A percentile compares a stretch with the other conserved stretches of the same genome.
These are phyloP conservation scores for Saturnispora sanitii DNA, from an alignment of 805 yeast species.

Conservation along the genomic window DNA sequence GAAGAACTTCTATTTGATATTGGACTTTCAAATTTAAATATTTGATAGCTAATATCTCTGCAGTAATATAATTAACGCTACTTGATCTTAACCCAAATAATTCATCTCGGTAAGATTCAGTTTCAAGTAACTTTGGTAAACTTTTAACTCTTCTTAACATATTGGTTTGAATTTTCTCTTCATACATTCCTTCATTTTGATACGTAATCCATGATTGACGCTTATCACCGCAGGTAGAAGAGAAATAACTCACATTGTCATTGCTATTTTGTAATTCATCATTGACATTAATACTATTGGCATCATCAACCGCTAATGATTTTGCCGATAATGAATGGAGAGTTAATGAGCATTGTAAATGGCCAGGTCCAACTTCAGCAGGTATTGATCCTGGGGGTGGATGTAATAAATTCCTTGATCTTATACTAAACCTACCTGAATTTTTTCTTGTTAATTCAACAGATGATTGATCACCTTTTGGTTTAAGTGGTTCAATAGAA, in stretches of 20 bases:
- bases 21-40: constrained; percentile 10
- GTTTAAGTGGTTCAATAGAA: constrained; percentile 12
- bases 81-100: constrained; percentile 1
- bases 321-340: too few species aligned
- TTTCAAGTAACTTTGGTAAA: constrained; percentile 1
- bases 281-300: not conserved
- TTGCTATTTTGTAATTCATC: too few species aligned
- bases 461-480: not conserved
- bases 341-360: too few species aligned
- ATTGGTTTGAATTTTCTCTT: not conserved
- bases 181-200: constrained; percentile 6
- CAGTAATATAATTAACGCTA: constrained; percentile 12
- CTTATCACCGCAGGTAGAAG: not conserved
- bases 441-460: constrained; percentile 14
- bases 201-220: constrained; percentile 8
- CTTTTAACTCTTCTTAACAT: constrained; percentile 2
- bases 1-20: constrained; percentile 11
- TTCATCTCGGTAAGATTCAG: constrained; percentile 4
- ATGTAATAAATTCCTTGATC: too few species aligned
- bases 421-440: constrained; percentile 3
- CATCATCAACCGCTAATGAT: not conserved
- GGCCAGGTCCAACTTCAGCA: too few species aligned
- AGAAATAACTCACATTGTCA: constrained; percentile 3
- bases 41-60: constrained; percentile 13
- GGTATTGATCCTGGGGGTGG: too few species aligned